These are phyloP conservation scores for Irpex lacteus DNA, from an alignment of 1,284 basidiomycete species.

Conservation along the genomic window DNA sequence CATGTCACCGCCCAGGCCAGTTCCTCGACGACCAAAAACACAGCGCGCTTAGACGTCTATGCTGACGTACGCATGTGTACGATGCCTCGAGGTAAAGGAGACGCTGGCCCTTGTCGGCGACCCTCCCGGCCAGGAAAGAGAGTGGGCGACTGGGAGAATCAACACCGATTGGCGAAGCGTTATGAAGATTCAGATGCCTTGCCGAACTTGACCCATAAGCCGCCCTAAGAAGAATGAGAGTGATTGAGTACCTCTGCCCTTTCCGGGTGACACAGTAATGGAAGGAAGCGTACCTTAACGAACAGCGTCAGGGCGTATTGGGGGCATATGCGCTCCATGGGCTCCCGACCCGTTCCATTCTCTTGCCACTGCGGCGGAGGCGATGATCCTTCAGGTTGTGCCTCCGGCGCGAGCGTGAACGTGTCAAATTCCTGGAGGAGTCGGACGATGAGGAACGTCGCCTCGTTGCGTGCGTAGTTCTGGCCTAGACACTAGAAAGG, in stretches of 20 bases:
- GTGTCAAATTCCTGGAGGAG: slow-evolving; percentile 61
- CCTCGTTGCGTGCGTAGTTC: slow-evolving; percentile 72
- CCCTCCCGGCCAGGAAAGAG: no score
- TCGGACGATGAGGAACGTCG: slow-evolving; percentile 64
- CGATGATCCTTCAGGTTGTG: slow-evolving; percentile 56
- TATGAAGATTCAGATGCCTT: slow-evolving; percentile 17
- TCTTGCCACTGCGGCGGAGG: slow-evolving; percentile 64
- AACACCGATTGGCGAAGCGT: neutral
- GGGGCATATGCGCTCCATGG: slow-evolving; percentile 57
- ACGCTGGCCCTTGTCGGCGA: neutral
- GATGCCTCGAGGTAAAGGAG: no score
- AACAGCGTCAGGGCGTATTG: slow-evolving; percentile 58
- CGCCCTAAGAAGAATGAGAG: slow-evolving; percentile 35
- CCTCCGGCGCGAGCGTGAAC: slow-evolving; percentile 57
- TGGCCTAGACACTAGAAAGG: slow-evolving; percentile 62
- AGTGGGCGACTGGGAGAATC: neutral
- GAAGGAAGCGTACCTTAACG: slow-evolving; percentile 45
- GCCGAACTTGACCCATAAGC: slow-evolving; percentile 50
- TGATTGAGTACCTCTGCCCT: neutral
- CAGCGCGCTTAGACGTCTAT: no score
- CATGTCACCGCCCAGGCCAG: no score
- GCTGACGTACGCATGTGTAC: no score
- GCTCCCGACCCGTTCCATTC: slow-evolving; percentile 48
- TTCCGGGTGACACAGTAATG: neutral
- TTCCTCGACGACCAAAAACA: no score